These are phyloP conservation scores for Geosmithia putterillii DNA, from an alignment of 2,329 filamentous ascomycete species.

Conservation along the genomic window DNA sequence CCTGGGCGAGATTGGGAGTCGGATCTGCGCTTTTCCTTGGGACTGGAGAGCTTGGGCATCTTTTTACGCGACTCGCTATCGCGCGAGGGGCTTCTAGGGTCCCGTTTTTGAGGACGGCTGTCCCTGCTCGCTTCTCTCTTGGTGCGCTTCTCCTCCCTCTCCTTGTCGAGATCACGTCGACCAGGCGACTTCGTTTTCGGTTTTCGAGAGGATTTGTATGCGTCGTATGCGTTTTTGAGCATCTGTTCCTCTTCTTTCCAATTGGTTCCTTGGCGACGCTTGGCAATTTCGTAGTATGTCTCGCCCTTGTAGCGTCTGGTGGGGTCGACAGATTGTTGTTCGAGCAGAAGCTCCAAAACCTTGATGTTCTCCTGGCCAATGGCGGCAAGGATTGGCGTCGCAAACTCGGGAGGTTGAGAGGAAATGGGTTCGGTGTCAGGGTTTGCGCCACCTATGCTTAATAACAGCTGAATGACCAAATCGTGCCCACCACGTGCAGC, in stretches of 20 bases:
- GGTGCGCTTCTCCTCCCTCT: constrained; percentile 28
- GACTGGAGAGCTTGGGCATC: constrained; percentile 23
- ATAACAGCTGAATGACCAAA: constrained; percentile 67
- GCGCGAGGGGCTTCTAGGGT: constrained; percentile 33
- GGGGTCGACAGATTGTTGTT: constrained; percentile 70
- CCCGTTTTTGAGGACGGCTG: constrained; percentile 28
- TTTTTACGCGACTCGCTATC: constrained; percentile 35
- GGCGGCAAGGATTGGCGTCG: constrained; percentile 87
- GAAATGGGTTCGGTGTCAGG: constrained; percentile 57
- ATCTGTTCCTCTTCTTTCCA: constrained; percentile 83
- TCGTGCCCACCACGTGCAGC: constrained; percentile 88
- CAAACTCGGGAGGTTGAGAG: constrained; percentile 53
- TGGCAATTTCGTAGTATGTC: constrained; percentile 79
- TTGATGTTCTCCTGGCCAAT: constrained; percentile 83
- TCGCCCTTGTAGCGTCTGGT: constrained; percentile 64
- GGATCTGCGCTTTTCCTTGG: constrained; percentile 35
- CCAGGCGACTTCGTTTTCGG: constrained; percentile 36
- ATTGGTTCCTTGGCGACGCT: constrained; percentile 68
- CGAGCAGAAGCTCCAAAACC: constrained; percentile 69
- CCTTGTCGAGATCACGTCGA: constrained; percentile 25
- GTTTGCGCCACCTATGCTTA: constrained; percentile 54
- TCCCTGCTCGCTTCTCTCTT: constrained; percentile 33
- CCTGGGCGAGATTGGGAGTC: constrained; percentile 26
- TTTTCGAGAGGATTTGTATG: constrained; percentile 41
- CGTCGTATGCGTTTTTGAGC: constrained; percentile 64